Evolutionary conservation across 1,284 basidiomycete genomes (phyloP).

Genomic region (Apiotrichum laibachii): DNA sequence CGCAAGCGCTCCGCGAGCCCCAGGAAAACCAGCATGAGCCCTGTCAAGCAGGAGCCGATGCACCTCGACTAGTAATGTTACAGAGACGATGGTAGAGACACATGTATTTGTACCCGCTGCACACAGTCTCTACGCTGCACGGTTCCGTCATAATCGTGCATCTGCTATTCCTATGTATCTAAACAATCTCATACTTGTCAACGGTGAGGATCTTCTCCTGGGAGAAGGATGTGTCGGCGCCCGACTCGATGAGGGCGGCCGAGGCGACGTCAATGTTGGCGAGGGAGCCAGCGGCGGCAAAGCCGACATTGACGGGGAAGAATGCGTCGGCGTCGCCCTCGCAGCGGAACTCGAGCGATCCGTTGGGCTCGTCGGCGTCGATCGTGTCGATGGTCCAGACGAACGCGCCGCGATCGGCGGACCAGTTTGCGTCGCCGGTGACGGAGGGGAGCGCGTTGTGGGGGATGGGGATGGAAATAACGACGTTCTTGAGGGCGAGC

Average conservation of each 20-base stretch:
- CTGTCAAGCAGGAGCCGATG: slow-evolving; percentile 17
- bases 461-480: slow-evolving; percentile 89
- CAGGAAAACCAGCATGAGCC: slow-evolving; percentile 12
- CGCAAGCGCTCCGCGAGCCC: not conserved
- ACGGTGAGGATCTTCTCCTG: slow-evolving; percentile 70
- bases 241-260: slow-evolving; percentile 61
- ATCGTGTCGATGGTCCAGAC: slow-evolving; percentile 70
- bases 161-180: slow-evolving; percentile 18
- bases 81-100: not conserved
- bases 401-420: slow-evolving; percentile 76
- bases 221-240: slow-evolving; percentile 66
- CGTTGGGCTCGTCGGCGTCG: slow-evolving; percentile 59
- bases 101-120: not conserved
- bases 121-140: no score
- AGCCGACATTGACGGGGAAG: slow-evolving; percentile 87
- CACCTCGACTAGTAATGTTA: slow-evolving; percentile 2
- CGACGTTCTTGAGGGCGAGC: slow-evolving; percentile 75
- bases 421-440: slow-evolving; percentile 70
- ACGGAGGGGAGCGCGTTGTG: slow-evolving; percentile 82
- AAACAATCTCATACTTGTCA: slow-evolving; percentile 63
- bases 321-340: slow-evolving; percentile 79
- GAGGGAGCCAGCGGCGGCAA: slow-evolving; percentile 74
- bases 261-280: slow-evolving; percentile 63
- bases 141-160: slow-evolving; percentile 2
- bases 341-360: slow-evolving; percentile 83